Conservation (phyloP, 2,329 filamentous ascomycete genomes). For the Bipolaris zeicola region DNA sequence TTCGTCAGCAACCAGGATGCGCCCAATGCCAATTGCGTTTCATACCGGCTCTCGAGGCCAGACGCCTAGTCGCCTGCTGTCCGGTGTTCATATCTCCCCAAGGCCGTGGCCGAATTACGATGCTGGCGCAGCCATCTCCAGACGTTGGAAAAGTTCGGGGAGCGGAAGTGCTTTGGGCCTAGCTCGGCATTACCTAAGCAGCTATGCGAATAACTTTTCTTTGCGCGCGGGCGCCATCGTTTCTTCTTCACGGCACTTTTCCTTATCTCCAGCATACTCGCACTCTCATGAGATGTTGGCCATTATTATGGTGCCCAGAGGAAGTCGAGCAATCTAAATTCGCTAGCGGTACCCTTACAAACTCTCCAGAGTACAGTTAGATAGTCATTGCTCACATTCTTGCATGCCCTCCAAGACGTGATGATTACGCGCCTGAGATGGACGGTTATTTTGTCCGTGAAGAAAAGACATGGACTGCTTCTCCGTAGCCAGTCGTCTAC, state of each 20-base stretch:
- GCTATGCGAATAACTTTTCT: constrained; percentile 25
- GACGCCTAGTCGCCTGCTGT: constrained; percentile 52
- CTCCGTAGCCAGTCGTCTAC: not conserved
- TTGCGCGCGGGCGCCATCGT: constrained; percentile 27
- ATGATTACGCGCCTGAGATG: not conserved
- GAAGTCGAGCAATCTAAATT: constrained; percentile 83
- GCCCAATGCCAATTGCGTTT: constrained; percentile 2
- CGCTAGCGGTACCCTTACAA: constrained; percentile 92
- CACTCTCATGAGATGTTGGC: constrained; percentile 70
- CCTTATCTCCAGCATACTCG: constrained; percentile 92
- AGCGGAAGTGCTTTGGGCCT: constrained; percentile 38
- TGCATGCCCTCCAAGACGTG: constrained; percentile 7
- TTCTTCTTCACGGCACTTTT: constrained; percentile 66
- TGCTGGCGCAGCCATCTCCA: constrained; percentile 19
- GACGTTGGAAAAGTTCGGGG: constrained; percentile 37
- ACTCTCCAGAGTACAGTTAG: constrained; percentile 86
- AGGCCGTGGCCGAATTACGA: constrained; percentile 11
- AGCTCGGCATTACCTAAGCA: constrained; percentile 27
- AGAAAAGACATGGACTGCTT: not conserved
- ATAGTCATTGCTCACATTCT: constrained; percentile 89
- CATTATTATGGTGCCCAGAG: constrained; percentile 91
- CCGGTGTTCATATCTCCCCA: constrained; percentile 50
- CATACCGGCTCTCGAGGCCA: constrained; percentile 50
- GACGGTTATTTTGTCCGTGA: not conserved
- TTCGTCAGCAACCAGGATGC: constrained; percentile 30